Percentiles rank a stretch among this genome's conserved stretches.
These are phyloP conservation scores for Moesziomyces aphidis DNA, from an alignment of 1,284 basidiomycete genomes.

Conservation along the genomic window DNA sequence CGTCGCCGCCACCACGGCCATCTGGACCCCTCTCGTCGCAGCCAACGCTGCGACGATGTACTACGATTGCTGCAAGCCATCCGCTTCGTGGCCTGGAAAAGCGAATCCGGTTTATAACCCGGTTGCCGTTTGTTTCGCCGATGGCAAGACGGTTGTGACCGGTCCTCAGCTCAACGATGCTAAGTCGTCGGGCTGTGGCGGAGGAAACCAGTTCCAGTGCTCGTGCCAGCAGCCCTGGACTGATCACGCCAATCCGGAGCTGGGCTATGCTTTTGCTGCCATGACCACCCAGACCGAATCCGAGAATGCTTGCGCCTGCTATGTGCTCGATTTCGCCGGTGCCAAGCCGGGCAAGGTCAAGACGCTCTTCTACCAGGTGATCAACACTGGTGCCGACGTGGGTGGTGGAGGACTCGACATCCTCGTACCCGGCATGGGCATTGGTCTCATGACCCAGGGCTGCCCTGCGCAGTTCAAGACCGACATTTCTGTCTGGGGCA, in stretches of 20 bases:
- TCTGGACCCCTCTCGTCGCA: conserved; percentile 17
- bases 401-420: conserved; percentile 31
- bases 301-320: conserved; percentile 31
- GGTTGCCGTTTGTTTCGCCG: conserved; percentile 17
- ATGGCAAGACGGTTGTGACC: conserved; percentile 38
- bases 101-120: conserved; percentile 22
- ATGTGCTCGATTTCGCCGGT: conserved; percentile 19
- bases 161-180: conserved; percentile 20
- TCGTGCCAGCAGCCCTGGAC: conserved; percentile 46
- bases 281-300: conserved; percentile 22
- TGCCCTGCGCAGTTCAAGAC: conserved; percentile 29
- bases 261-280: conserved; percentile 38
- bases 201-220: conserved; percentile 37
- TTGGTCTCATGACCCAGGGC: conserved; percentile 23
- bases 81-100: conserved; percentile 6
- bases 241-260: conserved; percentile 14
- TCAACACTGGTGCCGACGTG: conserved; percentile 36
- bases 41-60: conserved; percentile 40
- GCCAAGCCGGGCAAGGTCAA: conserved; percentile 26
- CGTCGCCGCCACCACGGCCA: conserved; percentile 7
- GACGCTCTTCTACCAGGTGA: conserved; percentile 41
- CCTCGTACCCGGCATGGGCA: conserved; percentile 42
- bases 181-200: conserved; percentile 39
- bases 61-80: conserved; percentile 37
- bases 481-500: conserved; percentile 32